phyloP scores from a whole-genome alignment of 352 stramenopile genomes.

The Phytophthora idaei region DNA sequence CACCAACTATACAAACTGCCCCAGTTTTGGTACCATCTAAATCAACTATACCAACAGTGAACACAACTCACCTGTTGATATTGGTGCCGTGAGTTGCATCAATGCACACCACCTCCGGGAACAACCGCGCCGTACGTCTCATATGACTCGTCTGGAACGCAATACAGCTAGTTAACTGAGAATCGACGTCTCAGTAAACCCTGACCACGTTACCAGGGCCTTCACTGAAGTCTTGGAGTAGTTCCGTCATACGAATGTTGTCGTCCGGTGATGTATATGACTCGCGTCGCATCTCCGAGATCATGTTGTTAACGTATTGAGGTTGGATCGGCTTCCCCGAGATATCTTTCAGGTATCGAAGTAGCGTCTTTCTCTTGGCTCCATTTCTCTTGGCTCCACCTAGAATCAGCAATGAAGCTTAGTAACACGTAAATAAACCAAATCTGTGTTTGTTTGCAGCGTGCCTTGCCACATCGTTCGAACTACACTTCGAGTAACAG shows the following conservation, averaged over 20 bases:
- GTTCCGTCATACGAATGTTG: no score
- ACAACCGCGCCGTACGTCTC: constrained; percentile 8
- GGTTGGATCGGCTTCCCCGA: constrained; percentile 10
- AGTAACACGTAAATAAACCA: neutral
- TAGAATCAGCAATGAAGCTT: neutral
- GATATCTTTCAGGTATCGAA: constrained; percentile 10
- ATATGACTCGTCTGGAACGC: constrained; percentile 1
- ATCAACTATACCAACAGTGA: constrained; percentile 2
- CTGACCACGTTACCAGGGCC: no score
- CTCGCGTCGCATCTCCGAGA: constrained; percentile 5
- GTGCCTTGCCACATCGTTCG: neutral
- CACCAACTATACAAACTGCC: neutral
- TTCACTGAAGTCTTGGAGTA: no score
- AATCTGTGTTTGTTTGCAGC: neutral
- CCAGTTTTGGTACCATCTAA: neutral
- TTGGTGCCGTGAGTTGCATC: constrained; percentile 17
- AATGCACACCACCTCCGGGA: constrained; percentile 10
- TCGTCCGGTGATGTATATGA: constrained; percentile 7
- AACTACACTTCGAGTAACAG: neutral
- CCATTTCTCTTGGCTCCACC: constrained; percentile 10
- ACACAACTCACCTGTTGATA: constrained; percentile 11
- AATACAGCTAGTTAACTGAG: neutral
- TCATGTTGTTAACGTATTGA: neutral
- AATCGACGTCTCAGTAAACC: neutral
- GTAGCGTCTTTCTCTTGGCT: constrained; percentile 7